phyloP scores from a whole-genome alignment of 805 yeast genomes.

The Yarrowia porcina region DNA sequence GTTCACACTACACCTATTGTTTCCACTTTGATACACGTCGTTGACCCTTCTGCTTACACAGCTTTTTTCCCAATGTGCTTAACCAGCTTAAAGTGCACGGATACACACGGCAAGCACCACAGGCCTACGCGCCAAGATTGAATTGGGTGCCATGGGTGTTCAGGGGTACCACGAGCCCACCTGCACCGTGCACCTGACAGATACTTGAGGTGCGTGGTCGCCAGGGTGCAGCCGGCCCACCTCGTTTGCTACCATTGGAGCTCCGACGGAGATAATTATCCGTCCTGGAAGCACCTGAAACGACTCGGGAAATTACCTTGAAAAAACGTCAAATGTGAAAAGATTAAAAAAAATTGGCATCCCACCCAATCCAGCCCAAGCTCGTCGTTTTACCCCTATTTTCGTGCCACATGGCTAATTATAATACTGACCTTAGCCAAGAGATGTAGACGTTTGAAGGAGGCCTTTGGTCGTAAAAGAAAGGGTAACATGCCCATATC shows the following conservation, averaged over 20 bases:
- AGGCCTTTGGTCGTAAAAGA: too few species aligned
- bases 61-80: neutral
- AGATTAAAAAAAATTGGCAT: neutral
- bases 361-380: constrained; percentile 17
- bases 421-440: neutral
- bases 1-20: neutral
- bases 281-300: neutral
- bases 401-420: neutral
- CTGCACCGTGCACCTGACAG: neutral
- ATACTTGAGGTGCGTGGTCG: neutral
- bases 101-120: constrained; percentile 21
- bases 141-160: neutral
- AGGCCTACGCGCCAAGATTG: constrained; percentile 10
- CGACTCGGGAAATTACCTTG: neutral
- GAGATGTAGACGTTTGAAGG: neutral
- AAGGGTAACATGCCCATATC: too few species aligned
- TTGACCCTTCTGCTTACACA: neutral
- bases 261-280: too few species aligned
- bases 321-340: constrained; percentile 7
- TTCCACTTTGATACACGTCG: neutral
- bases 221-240: neutral
- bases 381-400: constrained; percentile 4
- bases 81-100: constrained; percentile 9
- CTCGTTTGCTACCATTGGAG: neutral
- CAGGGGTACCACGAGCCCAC: constrained; percentile 15